phyloP scores from a whole-genome alignment of 2,329 filamentous ascomycete genomes.

The Botrytis cinerea region DNA sequence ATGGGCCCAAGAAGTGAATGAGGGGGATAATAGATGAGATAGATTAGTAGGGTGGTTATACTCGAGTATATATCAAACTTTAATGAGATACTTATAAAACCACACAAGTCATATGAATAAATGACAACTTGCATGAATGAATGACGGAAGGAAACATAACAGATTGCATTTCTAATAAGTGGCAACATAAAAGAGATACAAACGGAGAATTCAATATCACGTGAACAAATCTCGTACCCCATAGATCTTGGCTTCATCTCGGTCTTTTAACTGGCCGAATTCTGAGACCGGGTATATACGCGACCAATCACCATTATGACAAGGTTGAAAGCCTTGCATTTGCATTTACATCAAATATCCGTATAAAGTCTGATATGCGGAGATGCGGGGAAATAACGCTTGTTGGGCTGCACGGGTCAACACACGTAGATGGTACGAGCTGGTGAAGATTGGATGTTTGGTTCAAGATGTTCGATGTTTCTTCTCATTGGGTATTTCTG shows the following conservation, averaged over 20 bases:
- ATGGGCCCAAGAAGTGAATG: background rate
- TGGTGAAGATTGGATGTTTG: background rate
- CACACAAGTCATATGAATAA: background rate
- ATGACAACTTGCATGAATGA: background rate
- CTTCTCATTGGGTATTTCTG: background rate
- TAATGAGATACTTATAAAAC: background rate
- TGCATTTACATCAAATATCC: background rate
- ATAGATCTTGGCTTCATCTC: background rate
- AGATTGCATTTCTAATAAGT: background rate
- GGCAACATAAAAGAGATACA: background rate
- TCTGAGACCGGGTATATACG: background rate
- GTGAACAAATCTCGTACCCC: background rate
- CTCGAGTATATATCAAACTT: background rate
- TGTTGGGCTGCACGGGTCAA: background rate
- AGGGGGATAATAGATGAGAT: background rate
- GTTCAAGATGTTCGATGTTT: background rate
- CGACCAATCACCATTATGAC: background rate
- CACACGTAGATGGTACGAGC: background rate
- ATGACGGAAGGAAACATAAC: background rate
- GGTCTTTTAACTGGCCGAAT: background rate
- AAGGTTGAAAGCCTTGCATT: background rate
- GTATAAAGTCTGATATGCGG: background rate
- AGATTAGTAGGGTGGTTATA: background rate
- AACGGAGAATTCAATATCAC: background rate
- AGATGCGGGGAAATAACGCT: conserved; percentile 1